Conservation (phyloP, 805 yeast species). For the Isabelozyma heimii region DNA sequence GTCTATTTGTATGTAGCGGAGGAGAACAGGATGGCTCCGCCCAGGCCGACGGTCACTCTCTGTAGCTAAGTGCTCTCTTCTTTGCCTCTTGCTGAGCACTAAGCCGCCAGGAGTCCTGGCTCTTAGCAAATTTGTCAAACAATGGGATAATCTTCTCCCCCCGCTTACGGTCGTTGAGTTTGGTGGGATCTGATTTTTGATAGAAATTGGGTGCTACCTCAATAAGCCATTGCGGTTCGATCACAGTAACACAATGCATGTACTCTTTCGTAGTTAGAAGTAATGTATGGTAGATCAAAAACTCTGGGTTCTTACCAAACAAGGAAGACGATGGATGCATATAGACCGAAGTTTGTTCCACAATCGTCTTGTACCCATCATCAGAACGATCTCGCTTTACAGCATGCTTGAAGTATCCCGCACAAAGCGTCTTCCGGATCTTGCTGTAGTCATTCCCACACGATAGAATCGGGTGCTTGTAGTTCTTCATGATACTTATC, state of each 20-base stretch:
- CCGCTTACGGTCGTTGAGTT: slow-evolving; percentile 49
- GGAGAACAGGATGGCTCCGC: too few species aligned
- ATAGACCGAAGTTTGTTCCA: slow-evolving; percentile 69
- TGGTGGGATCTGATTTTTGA: slow-evolving; percentile 54
- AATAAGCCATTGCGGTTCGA: slow-evolving; percentile 78
- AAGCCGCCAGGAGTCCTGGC: slow-evolving; percentile 75
- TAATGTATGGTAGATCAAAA: slow-evolving; percentile 78
- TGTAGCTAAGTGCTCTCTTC: slow-evolving; percentile 11
- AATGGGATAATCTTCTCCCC: slow-evolving; percentile 73
- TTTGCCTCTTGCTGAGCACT: slow-evolving; percentile 38
- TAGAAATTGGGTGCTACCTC: slow-evolving; percentile 73
- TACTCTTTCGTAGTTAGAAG: slow-evolving; percentile 84
- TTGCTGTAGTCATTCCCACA: slow-evolving; percentile 57
- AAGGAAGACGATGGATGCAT: slow-evolving; percentile 87
- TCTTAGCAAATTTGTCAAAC: slow-evolving; percentile 54
- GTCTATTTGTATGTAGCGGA: too few species aligned
- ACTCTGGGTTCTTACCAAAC: slow-evolving; percentile 62
- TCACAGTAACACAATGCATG: slow-evolving; percentile 83
- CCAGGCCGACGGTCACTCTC: too few species aligned
- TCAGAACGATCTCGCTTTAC: slow-evolving; percentile 57
- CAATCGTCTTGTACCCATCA: slow-evolving; percentile 53
- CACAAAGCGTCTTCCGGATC: slow-evolving; percentile 59
- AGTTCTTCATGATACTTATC: slow-evolving; percentile 49
- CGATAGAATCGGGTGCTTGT: slow-evolving; percentile 42
- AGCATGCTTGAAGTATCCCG: slow-evolving; percentile 67